Evolutionary conservation across 257 asterid genomes (phyloP), one percentile per base, ranked within the genome.

Genomic region (Gentiana macrophylla): DNA sequence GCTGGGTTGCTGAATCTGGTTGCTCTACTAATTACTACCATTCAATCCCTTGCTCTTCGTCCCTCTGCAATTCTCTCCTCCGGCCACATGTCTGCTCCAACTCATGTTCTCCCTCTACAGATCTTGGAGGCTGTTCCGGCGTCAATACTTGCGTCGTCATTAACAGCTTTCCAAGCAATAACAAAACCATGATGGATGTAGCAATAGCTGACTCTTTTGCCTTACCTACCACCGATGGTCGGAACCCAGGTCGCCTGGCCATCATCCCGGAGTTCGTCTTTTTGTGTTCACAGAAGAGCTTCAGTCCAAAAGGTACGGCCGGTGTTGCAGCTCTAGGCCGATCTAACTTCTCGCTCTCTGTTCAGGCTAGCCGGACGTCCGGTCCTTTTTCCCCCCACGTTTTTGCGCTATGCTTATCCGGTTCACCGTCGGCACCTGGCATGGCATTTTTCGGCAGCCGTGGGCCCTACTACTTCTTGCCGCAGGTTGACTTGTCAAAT

Each of bases 391-490:
- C 72, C 4, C 62, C 71, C 1, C 35, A 62, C 46, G 62, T 62
- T 4, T 81, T 81, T 56, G 81, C 83, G 5, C 67, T 84, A 35
- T 81, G 87, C 59, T 57, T 77, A 57, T 79, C 90, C 71, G 81
- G 79, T 64, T 84, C 94, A 38, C 85, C 83, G 6, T 81, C 90
- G 32, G 94, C 94, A 54, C 94, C 90, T 0, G 90, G 83, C 6
- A 81, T 84, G 50, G 90, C 74, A 3, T 84, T 84, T 34, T 81
- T 84, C 15, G 80, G 83, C 35, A 58, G 83, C 0, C 1, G 44
- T 8, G 94, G 87, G 2, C 90, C 94, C 3, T 81, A 81, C 53
- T 61, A 60, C 8, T 81, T 84, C 58, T 37, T 60, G 37, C 85
- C 85, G 6, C 46, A 41, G 46, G 70, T 63, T 36, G 86, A 84